These are phyloP conservation scores for Plasmodium gaboni DNA, from an alignment of 169 alveolate genomes.

Conservation along the genomic window DNA sequence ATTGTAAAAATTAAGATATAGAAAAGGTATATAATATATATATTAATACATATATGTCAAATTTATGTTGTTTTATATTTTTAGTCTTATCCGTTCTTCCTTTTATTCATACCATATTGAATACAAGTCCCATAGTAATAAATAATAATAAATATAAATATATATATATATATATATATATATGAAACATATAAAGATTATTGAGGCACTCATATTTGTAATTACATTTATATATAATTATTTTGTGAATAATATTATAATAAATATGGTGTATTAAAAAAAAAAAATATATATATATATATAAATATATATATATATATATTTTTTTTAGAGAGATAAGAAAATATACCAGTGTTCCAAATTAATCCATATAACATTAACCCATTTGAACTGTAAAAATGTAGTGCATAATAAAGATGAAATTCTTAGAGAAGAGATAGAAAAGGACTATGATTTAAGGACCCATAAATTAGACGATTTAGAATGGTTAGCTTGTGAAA, in stretches of 20 bases:
- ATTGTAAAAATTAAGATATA: neutral
- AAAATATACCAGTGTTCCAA: slow-evolving; percentile 58
- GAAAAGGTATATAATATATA: slow-evolving; percentile 7
- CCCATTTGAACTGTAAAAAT: slow-evolving; percentile 17
- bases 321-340: slow-evolving; percentile 67
- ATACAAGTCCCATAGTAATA: slow-evolving; percentile 45
- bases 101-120: slow-evolving; percentile 60
- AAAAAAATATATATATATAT: neutral
- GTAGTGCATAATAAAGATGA: slow-evolving; percentile 10
- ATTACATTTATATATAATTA: neutral
- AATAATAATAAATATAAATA: neutral
- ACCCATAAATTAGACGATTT: slow-evolving; percentile 70
- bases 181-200: neutral
- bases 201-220: neutral
- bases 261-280: neutral
- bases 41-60: neutral
- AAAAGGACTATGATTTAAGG: neutral
- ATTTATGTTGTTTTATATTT: slow-evolving; percentile 5
- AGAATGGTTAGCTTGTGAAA: slow-evolving; percentile 71
- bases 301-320: slow-evolving; percentile 1
- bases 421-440: neutral
- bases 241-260: slow-evolving; percentile 12
- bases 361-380: slow-evolving; percentile 51
- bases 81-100: slow-evolving; percentile 70
- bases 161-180: slow-evolving; percentile 1